A percentile compares a stretch with the other conserved stretches of the same genome.
Evolutionary conservation across 1,284 basidiomycete genomes (phyloP).

Genomic region (Puccinia triticina): DNA sequence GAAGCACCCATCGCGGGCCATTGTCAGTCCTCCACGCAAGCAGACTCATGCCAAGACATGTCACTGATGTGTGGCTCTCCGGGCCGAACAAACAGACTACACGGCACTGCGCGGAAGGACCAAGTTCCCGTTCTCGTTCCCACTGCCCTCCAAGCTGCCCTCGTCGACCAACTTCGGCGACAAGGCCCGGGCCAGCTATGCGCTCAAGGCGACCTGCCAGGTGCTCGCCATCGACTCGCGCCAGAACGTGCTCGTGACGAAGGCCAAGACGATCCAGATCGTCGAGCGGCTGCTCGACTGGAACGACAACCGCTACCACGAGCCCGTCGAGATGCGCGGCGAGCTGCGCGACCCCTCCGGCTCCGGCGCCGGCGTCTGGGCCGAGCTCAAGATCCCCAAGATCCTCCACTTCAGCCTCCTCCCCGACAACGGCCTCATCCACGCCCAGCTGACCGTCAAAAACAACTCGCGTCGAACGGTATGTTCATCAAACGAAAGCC

Average conservation of each 20-base stretch:
- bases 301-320: constrained; percentile 28
- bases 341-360: constrained; percentile 53
- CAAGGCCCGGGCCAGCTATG: constrained; percentile 55
- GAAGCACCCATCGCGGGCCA: constrained; percentile 51
- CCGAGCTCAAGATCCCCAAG: constrained; percentile 46
- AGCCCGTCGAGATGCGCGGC: constrained; percentile 54
- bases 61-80: too few species aligned
- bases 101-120: constrained; percentile 57
- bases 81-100: constrained; percentile 53
- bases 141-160: constrained; percentile 54
- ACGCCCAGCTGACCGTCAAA: constrained; percentile 42
- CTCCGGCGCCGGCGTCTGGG: constrained; percentile 40
- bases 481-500: too few species aligned
- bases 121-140: constrained; percentile 57
- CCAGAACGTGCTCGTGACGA: constrained; percentile 49
- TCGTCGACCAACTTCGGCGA: constrained; percentile 56
- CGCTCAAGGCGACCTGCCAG: constrained; percentile 55
- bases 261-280: constrained; percentile 52
- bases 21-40: constrained; percentile 5
- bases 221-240: constrained; percentile 52
- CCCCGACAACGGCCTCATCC: constrained; percentile 36
- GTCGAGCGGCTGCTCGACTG: constrained; percentile 52
- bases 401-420: constrained; percentile 27
- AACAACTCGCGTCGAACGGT: constrained; percentile 45
- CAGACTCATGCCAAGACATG: too few species aligned